Base-by-base conservation (phyloP, 495 filamentous ascomycete genomes). In the Xylona heveae region DNA sequence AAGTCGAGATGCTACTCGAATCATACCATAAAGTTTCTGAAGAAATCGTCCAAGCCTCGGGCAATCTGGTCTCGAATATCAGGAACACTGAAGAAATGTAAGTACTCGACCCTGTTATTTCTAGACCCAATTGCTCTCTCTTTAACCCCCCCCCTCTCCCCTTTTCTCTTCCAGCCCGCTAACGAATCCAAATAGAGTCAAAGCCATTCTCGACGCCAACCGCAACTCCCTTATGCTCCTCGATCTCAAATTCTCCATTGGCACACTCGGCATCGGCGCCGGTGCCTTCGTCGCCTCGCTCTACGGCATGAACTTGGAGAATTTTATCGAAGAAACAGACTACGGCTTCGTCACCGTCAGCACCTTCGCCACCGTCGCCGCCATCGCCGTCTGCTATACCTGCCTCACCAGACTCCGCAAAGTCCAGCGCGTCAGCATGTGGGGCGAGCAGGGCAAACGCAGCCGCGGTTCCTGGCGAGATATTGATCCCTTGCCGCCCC, bases 71-170 rank as follows among this genome's bases (percentile, higher is more conserved):
- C 24, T 84, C 74, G n/a, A 78, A 76, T 43, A 97, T 97, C 49
- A 71, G 88, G 35, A 97, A 93, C 46, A 97, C 88, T 0, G 88
- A 97, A 54, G 88, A 97, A 62, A 88, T 97, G 84, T 93, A 57
- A 59, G 70, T 49, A 29, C n/a, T n/a, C n/a, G n/a, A n/a, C n/a
- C n/a, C n/a, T n/a, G n/a, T n/a, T n/a, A n/a, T n/a, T n/a, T n/a
- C n/a, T n/a, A n/a, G 12, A 3, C 12, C 33, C 33, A 24, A 4
- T 16, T 29, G 16, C 4, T 24, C 23, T 2, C 6, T 23, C 24
- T 23, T 28, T 17, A 30, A 33, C 3, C 8, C n/a, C 23, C 10
- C 23, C n/a, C 30, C 31, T 17, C 23, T 14, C 4, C 5, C 23
- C 27, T 9, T 17, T 13, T 5, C 10, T 21, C 7, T 2, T 3